phyloP scores from a whole-genome alignment of 192 early-diverging fungal genomes.

The Coemansia sp. region DNA sequence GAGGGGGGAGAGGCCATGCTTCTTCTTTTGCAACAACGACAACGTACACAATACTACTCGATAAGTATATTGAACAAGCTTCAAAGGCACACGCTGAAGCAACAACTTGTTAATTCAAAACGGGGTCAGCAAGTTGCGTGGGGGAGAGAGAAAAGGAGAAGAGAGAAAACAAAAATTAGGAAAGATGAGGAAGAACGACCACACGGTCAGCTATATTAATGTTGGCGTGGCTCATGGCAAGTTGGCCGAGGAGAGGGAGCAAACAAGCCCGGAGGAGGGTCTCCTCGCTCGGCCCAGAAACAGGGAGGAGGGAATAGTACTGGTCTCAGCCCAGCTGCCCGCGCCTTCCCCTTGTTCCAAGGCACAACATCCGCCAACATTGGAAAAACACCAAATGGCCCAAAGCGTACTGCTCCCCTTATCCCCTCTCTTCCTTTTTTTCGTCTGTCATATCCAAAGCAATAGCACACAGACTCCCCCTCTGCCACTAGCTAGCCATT shows the following conservation, averaged over 20 bases:
- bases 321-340: neutral
- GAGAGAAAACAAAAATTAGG: neutral
- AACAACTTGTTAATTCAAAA: neutral
- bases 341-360: neutral
- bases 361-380: neutral
- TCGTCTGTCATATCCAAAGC: neutral
- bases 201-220: neutral
- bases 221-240: neutral
- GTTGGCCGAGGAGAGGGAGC: neutral
- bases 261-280: neutral
- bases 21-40: neutral
- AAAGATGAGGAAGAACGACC: neutral
- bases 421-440: neutral
- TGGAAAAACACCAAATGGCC: neutral
- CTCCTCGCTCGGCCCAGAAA: neutral
- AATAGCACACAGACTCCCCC: neutral
- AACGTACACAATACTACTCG: slow-evolving; percentile 6
- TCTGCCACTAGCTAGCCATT: neutral
- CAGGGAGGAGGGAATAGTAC: neutral
- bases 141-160: neutral
- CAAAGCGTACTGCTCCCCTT: neutral
- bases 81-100: neutral
- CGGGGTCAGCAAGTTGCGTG: neutral
- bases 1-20: neutral
- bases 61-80: neutral